These are phyloP conservation scores for Musa itinerans DNA, from an alignment of 176 grass and related monocot genomes.

Conservation along the genomic window DNA sequence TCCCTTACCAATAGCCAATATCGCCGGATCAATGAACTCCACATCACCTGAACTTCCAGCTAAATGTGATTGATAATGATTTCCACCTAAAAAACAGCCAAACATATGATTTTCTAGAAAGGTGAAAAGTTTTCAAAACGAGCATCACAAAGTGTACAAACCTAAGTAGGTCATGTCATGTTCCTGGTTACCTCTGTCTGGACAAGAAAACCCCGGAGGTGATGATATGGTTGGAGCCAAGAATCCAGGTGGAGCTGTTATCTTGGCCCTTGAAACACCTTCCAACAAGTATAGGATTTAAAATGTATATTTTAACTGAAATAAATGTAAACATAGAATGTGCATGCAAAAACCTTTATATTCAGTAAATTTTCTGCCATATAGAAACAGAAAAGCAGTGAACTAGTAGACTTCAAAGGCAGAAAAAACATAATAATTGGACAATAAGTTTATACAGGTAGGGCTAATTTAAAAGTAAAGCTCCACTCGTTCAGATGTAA, in stretches of 20 bases:
- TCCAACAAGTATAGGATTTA: not conserved
- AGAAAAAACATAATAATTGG: no score
- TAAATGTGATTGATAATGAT: conserved; percentile 48
- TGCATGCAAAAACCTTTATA: not conserved
- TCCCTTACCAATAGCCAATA: conserved; percentile 83
- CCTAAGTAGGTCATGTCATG: conserved; percentile 37
- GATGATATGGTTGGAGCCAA: conserved; percentile 36
- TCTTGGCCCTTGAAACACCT: conserved; percentile 40
- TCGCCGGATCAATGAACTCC: conserved; percentile 87
- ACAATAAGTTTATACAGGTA: no score
- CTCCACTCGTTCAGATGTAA: no score
- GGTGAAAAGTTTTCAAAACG: no score
- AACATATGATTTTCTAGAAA: no score
- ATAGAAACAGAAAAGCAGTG: not conserved
- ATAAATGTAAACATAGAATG: not conserved
- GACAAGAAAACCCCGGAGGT: conserved; percentile 55
- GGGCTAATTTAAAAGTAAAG: no score
- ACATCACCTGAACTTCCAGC: conserved; percentile 49
- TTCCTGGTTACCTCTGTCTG: conserved; percentile 31
- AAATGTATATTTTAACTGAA: not conserved
- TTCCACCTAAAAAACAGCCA: conserved; percentile 11
- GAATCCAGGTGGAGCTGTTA: conserved; percentile 57
- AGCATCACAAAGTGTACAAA: conserved; percentile 5
- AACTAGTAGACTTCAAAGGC: not conserved
- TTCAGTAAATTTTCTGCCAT: not conserved